A percentile compares a stretch with the other conserved stretches of the same genome.
Evolutionary conservation across 1,139 yeast species (phyloP).

Genomic region (Geotrichum candidum): DNA sequence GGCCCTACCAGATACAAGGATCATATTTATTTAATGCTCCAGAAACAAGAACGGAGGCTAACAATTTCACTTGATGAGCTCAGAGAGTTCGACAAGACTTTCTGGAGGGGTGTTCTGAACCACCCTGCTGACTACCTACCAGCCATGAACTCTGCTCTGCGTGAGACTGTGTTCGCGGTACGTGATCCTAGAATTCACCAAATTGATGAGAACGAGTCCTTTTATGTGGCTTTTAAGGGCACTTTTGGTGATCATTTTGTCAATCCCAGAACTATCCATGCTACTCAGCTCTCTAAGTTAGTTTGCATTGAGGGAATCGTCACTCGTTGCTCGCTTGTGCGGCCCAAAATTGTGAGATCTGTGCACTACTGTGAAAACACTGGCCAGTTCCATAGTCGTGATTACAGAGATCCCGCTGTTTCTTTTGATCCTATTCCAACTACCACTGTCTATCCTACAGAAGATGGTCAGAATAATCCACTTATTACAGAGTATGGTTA

Average conservation of each 20-base stretch:
- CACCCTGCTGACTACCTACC: constrained; percentile 84
- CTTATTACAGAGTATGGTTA: constrained; percentile 88
- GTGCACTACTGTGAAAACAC: constrained; percentile 91
- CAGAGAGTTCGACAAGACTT: constrained; percentile 71
- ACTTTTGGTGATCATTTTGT: constrained; percentile 86
- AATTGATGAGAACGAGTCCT: constrained; percentile 57
- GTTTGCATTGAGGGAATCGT: constrained; percentile 93
- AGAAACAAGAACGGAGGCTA: constrained; percentile 59
- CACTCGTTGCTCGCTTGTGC: constrained; percentile 83
- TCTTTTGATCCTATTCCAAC: constrained; percentile 80
- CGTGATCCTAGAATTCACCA: constrained; percentile 39
- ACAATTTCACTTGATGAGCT: constrained; percentile 78
- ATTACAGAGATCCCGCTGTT: constrained; percentile 89
- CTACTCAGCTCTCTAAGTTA: constrained; percentile 70
- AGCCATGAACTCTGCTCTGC: constrained; percentile 80
- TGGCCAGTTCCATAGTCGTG: constrained; percentile 80
- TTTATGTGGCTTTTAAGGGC: constrained; percentile 79
- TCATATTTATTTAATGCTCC: constrained; percentile 65
- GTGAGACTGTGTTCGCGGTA: constrained; percentile 59
- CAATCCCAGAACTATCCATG: constrained; percentile 81
- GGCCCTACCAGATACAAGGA: constrained; percentile 55
- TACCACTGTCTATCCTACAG: constrained; percentile 87
- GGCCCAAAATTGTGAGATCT: constrained; percentile 87
- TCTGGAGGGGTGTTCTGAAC: constrained; percentile 72
- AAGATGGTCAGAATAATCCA: constrained; percentile 85